These are phyloP conservation scores for Herpetospermum pedunculosum DNA, from an alignment of 306 rosid species.

Conservation along the genomic window DNA sequence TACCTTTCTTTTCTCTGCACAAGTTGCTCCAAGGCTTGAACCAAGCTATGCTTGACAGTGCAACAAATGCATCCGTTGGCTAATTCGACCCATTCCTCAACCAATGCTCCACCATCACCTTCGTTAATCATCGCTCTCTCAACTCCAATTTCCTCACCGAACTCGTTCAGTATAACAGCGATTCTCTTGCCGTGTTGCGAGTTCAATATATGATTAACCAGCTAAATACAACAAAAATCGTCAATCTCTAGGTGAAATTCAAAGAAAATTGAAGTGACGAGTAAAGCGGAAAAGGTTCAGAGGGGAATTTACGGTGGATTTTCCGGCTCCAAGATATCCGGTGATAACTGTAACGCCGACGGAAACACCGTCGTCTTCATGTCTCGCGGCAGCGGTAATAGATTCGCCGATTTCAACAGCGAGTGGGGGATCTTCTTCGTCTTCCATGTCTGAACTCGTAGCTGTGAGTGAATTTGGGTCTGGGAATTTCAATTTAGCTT, in stretches of 20 bases:
- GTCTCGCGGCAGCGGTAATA: background rate
- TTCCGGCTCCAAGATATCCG: conserved; percentile 94
- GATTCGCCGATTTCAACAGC: conserved; percentile 51
- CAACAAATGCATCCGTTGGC: conserved; percentile 92
- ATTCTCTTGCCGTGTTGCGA: conserved; percentile 83
- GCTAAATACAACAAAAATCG: conserved; percentile 25
- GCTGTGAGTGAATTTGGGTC: background rate
- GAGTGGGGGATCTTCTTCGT: conserved; percentile 70
- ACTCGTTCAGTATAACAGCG: conserved; percentile 89
- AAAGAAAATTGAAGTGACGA: background rate
- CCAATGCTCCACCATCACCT: conserved; percentile 84
- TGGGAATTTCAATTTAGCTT: background rate
- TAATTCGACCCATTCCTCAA: conserved; percentile 97
- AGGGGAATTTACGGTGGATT: conserved; percentile 53
- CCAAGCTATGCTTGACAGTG: conserved; percentile 82
- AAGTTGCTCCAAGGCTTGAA: conserved; percentile 94
- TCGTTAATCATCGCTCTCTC: conserved; percentile 95
- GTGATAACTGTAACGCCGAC: conserved; percentile 93
- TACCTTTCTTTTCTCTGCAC: conserved; percentile 83
- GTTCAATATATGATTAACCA: conserved; percentile 70
- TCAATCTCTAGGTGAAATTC: background rate
- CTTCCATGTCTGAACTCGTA: conserved; percentile 32
- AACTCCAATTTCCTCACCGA: conserved; percentile 93
- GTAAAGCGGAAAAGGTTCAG: background rate
- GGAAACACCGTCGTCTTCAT: conserved; percentile 19